Evolutionary conservation across 495 filamentous ascomycete genomes (phyloP).

Genomic region (Xylaria nigripes): DNA sequence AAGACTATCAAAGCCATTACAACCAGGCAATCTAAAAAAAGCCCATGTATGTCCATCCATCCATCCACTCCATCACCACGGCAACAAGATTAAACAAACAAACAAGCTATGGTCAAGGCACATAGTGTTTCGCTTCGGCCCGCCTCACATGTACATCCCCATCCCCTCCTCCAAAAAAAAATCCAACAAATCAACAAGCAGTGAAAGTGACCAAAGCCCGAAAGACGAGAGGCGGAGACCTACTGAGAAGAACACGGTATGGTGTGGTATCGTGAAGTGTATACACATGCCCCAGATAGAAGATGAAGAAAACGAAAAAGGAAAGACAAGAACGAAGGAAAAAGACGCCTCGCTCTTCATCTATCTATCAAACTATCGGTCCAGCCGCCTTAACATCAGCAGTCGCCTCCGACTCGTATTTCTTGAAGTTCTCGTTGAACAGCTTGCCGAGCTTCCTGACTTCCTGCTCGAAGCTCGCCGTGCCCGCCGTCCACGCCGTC

Average conservation of each 20-base stretch:
- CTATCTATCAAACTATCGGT: slow-evolving; percentile 43
- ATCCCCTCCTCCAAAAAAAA: background rate
- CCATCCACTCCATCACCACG: too few species aligned
- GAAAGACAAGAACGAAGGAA: background rate
- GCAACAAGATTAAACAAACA: too few species aligned
- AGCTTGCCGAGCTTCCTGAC: slow-evolving; percentile 79
- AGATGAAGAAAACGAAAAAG: background rate
- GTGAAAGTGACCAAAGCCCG: background rate
- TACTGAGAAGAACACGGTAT: slow-evolving; percentile 13
- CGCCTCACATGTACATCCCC: background rate
- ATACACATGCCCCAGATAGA: background rate
- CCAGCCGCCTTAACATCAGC: slow-evolving; percentile 69
- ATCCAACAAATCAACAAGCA: background rate
- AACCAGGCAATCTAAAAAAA: too few species aligned
- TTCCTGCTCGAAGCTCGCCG: slow-evolving; percentile 70
- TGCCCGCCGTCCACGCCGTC: slow-evolving; percentile 77
- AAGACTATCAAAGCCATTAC: too few species aligned
- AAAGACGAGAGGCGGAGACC: slow-evolving; percentile 10
- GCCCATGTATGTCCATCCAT: too few species aligned
- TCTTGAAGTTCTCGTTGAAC: slow-evolving; percentile 96
- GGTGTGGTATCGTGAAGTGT: slow-evolving; percentile 13
- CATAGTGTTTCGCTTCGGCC: slow-evolving; percentile 16
- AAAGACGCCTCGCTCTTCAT: background rate
- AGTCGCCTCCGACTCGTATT: slow-evolving; percentile 83
- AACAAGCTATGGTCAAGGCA: background rate